A percentile compares a stretch with the other conserved stretches of the same genome.
Conservation (phyloP, 2,329 filamentous ascomycete species). For the Alternaria viburni region DNA sequence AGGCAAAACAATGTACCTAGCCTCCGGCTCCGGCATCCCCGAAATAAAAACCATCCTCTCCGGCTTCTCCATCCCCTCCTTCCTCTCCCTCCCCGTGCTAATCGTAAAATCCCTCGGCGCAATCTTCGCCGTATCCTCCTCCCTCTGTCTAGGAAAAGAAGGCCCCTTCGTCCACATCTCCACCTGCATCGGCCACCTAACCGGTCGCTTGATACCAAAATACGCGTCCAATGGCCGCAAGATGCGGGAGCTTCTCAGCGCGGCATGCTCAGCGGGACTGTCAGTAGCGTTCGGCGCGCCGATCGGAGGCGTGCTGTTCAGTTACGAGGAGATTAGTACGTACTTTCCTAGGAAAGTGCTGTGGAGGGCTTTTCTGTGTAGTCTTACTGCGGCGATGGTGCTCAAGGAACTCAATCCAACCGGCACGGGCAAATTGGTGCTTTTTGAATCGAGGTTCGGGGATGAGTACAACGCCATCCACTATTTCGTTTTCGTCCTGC, state of each 20-base stretch:
- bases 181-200: conserved; percentile 63
- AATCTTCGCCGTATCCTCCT: conserved; percentile 64
- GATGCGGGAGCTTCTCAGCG: conserved; percentile 64
- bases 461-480: conserved; percentile 62
- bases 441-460: conserved; percentile 67
- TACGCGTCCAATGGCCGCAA: conserved; percentile 65
- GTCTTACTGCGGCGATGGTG: conserved; percentile 61
- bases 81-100: conserved; percentile 62
- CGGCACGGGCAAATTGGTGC: conserved; percentile 65
- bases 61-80: conserved; percentile 66
- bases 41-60: conserved; percentile 68
- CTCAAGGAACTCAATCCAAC: conserved; percentile 65
- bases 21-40: conserved; percentile 64
- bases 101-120: conserved; percentile 65
- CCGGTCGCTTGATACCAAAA: conserved; percentile 61
- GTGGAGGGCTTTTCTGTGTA: conserved; percentile 66
- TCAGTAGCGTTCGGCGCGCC: conserved; percentile 68
- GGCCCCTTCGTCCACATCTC: conserved; percentile 68
- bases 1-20: conserved; percentile 65
- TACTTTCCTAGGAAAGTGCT: conserved; percentile 66
- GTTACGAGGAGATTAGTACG: conserved; percentile 65
- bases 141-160: conserved; percentile 68
- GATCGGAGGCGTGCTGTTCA: conserved; percentile 67
- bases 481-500: conserved; percentile 63
- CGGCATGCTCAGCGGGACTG: conserved; percentile 63